phyloP scores from a whole-genome alignment of 2,329 filamentous ascomycete species.

The Myriosclerotinia scirpicola region DNA sequence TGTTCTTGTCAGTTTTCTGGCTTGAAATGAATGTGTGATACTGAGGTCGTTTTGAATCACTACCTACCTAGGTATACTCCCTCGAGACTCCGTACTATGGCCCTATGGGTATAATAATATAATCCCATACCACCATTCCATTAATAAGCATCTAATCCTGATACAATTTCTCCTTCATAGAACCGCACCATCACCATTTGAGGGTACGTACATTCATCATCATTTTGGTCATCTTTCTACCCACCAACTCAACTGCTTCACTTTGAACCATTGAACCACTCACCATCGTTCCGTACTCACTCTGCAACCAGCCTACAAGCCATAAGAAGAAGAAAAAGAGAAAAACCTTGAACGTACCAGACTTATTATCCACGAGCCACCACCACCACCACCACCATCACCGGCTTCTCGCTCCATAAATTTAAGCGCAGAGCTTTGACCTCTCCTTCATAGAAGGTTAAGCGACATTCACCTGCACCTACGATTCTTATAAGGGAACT shows the following conservation, averaged over 20 bases:
- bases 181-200: neutral
- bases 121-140: neutral
- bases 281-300: neutral
- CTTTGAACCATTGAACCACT: neutral
- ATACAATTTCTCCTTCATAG: constrained; percentile 19
- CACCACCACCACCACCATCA: too few relatives aligned
- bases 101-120: too few relatives aligned
- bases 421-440: constrained; percentile 26
- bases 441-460: constrained; percentile 20
- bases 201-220: neutral
- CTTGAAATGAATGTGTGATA: constrained; percentile 8
- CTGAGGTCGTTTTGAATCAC: constrained; percentile 10
- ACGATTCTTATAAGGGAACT: constrained; percentile 23
- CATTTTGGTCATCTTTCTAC: neutral
- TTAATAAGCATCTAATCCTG: constrained; percentile 8
- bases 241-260: neutral
- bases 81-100: too few relatives aligned
- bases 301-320: constrained; percentile 1
- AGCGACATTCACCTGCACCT: constrained; percentile 25
- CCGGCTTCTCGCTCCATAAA: neutral
- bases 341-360: too few relatives aligned
- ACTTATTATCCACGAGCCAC: neutral
- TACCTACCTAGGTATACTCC: neutral
- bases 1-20: neutral
- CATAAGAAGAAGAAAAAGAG: neutral